These are phyloP conservation scores for Capsicum chinense DNA, from an alignment of 257 asterid species.

Conservation along the genomic window DNA sequence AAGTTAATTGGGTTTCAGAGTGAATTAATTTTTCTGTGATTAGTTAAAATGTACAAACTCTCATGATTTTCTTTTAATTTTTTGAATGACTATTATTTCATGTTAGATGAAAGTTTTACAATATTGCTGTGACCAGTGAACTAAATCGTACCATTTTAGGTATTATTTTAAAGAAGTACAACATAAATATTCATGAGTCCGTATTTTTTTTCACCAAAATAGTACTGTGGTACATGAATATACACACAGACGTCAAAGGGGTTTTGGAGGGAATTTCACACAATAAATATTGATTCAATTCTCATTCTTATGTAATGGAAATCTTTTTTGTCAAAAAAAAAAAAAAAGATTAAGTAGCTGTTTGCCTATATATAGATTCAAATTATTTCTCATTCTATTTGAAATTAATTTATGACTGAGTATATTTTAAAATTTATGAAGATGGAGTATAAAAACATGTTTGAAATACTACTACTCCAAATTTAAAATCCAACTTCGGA, in stretches of 20 bases:
- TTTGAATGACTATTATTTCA: not conserved
- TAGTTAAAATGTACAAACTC: not conserved
- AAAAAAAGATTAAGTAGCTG: too few species aligned
- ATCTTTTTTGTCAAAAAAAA: too few species aligned
- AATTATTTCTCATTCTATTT: too few species aligned
- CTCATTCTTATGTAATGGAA: too few species aligned
- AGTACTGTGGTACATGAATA: not conserved
- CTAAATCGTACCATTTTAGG: not conserved
- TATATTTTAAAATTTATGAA: too few species aligned
- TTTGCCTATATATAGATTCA: too few species aligned
- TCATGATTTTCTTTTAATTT: not conserved
- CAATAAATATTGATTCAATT: too few species aligned
- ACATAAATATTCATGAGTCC: not conserved
- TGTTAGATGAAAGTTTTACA: not conserved
- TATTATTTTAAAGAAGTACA: not conserved
- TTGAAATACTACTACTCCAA: too few species aligned
- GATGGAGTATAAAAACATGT: too few species aligned
- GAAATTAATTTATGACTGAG: too few species aligned
- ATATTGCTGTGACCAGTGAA: not conserved
- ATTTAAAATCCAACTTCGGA: too few species aligned
- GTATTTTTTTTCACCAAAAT: not conserved
- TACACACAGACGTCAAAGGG: not conserved
- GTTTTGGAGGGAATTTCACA: not conserved
- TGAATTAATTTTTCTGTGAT: not conserved
- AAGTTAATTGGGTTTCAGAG: constrained; percentile 3